Percentiles rank a stretch among this genome's conserved stretches.
Evolutionary conservation across 2,329 filamentous ascomycete genomes (phyloP).

Genomic region (Fusarium oxysporum): DNA sequence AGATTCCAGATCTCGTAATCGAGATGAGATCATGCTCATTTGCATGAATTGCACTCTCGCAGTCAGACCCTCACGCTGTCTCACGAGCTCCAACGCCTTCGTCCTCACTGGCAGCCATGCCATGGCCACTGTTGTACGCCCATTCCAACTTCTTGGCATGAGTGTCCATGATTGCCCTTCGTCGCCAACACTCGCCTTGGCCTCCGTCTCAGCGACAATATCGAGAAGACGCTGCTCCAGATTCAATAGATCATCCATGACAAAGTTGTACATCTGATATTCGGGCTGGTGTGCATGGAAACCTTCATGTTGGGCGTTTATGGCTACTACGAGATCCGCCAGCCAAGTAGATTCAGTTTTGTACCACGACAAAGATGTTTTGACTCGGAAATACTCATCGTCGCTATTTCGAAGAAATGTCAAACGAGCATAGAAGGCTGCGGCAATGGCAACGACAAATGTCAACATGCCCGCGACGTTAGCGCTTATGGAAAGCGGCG

Average conservation of each 20-base stretch:
- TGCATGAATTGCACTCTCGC: slow-evolving; percentile 60
- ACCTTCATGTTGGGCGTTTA: slow-evolving; percentile 42
- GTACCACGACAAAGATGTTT: slow-evolving; percentile 60
- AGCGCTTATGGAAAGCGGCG: slow-evolving; percentile 58
- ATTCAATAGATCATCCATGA: slow-evolving; percentile 59
- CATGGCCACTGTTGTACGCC: slow-evolving; percentile 54
- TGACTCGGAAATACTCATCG: slow-evolving; percentile 60
- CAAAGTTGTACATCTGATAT: slow-evolving; percentile 60
- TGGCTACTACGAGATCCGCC: slow-evolving; percentile 53
- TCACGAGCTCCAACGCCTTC: slow-evolving; percentile 59
- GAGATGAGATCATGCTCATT: slow-evolving; percentile 61
- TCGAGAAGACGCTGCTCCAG: slow-evolving; percentile 59
- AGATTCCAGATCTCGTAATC: slow-evolving; percentile 52
- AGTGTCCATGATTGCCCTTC: slow-evolving; percentile 52
- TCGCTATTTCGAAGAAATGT: slow-evolving; percentile 60
- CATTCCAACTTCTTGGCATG: slow-evolving; percentile 54
- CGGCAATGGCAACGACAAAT: slow-evolving; percentile 59
- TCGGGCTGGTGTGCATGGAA: slow-evolving; percentile 49
- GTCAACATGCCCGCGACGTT: slow-evolving; percentile 60
- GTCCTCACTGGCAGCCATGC: slow-evolving; percentile 58
- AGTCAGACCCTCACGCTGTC: slow-evolving; percentile 59
- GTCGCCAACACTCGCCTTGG: slow-evolving; percentile 37
- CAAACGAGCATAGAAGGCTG: slow-evolving; percentile 57
- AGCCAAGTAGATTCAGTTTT: slow-evolving; percentile 62
- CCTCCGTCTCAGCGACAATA: slow-evolving; percentile 58